Evolutionary conservation across 2,329 filamentous ascomycete species (phyloP), one percentile per base, ranked within the genome.

Genomic region (Didymellaceae sp.): DNA sequence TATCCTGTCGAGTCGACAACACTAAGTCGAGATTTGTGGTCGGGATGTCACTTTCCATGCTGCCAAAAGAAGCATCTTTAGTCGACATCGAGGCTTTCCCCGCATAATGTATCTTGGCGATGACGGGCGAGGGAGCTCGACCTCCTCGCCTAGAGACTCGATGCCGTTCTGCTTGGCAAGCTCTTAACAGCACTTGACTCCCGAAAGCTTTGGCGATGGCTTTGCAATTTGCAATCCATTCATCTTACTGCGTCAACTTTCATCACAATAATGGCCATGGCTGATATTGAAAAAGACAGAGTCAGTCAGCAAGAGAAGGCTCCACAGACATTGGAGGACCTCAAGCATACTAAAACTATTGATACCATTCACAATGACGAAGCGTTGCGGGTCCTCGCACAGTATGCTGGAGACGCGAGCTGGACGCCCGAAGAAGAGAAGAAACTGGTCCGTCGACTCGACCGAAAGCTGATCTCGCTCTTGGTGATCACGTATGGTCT

Each of bases 381-480:
- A 30, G 61, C 59, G 2, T 16, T 58, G 6, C 30, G 42, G 21
- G 42, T 52, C 2, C 37, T 52, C 18, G 35, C 42, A 16, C 61
- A 59, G 22, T 80, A 80, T 52, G 54, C 63, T 5, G 78, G 78
- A 4, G 74, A 78, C 6, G 57, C 68, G 41, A 59, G 55, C 2
- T 82, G 79, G 78, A 74, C 72, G 0, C 62, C 71, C 54, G 80
- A 82, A 59, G 61, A 69, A 37, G 66, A 68, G 45, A 67, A 61
- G 37, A 62, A 57, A 30, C 34, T 69, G 6, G 49, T 59, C 11
- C 59, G 59, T 2, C 59, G 55, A 38, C 54, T 69, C 22, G 66
- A 69, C 38, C 48, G 59, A 13, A 62, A 56, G 21, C 46, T 68
- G 11, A 42, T 68, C 4, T 52, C 61, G 8, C 44, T 69, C 11